Evolutionary conservation across 176 grass and related monocot genomes (phyloP), one percentile per base, ranked within the genome.

Genomic region (Triticum dicoccoides): DNA sequence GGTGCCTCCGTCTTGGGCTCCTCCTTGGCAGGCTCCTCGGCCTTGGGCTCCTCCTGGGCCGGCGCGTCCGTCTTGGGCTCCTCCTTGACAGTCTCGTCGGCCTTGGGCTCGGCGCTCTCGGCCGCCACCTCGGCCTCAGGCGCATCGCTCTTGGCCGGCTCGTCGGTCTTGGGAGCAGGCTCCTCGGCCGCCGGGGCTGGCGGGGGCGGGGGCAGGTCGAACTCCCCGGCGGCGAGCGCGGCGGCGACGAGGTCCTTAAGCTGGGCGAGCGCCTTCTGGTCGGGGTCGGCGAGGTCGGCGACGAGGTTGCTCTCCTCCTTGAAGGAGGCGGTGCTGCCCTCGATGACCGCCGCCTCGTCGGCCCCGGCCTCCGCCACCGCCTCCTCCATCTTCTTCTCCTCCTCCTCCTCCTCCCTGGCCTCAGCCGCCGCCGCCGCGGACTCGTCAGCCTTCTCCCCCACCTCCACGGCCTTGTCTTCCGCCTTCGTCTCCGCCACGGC

Each of bases 281-380:
- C 85, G 6, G 79, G 88, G 82, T 92, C 90, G 8, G 83, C 79
- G 52, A 95, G 88, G 10, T 90, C 90, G 33, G 90, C 72, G 6
- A 88, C 90, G 17, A 86, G 68, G 75, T 90, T 95, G 56, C 87
- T 92, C 90, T 95, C 90, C 83, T 92, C 90, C 87, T 79, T 87
- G 70, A 93, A 93, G 32, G 77, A 89, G 1, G 52, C 76, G 8
- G 91, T 56, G 34, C n/a, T 56, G 15, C 45, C 85, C 71, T 93
- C 84, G 84, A 90, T 84, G 35, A 82, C 85, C 27, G 88, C 77
- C 44, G 71, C 70, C 56, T 87, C 85, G 9, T 84, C 85, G 8
- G 58, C 85, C 15, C 34, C 69, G 6, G 65, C 80, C 66, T 51
- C 73, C 5, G 54, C 54, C 18, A 8, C 39, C 10, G 39, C 81